Conservation (phyloP, 2,329 filamentous ascomycete genomes). For the Cryphonectria nitschkei region DNA sequence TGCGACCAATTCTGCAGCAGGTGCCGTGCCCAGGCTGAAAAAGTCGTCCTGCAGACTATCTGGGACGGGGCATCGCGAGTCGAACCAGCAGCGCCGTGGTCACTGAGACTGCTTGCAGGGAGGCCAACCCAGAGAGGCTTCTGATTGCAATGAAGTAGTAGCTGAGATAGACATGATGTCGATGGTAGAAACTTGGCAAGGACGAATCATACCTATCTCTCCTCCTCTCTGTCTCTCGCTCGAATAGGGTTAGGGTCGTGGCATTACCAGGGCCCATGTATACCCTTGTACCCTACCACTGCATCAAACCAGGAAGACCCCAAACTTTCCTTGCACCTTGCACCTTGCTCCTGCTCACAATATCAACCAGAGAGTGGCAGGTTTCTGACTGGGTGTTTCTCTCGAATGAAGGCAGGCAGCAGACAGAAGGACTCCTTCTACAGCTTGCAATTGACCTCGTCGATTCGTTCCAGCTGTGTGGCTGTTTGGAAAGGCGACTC, state of each 20-base stretch:
- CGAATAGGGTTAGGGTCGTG: neutral
- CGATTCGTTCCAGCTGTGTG: neutral
- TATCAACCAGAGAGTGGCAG: neutral
- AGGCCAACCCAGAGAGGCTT: neutral
- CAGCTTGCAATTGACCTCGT: neutral
- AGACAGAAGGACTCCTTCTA: neutral
- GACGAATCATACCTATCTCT: neutral
- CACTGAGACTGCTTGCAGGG: neutral
- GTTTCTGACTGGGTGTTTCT: neutral
- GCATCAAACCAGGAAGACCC: neutral
- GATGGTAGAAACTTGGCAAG: neutral
- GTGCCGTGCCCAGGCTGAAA: neutral
- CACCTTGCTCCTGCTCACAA: neutral
- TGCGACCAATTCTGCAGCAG: neutral
- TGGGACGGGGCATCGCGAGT: neutral
- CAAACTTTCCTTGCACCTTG: neutral
- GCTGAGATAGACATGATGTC: too few species aligned
- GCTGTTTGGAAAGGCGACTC: neutral
- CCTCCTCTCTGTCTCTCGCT: too few species aligned
- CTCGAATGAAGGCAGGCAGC: conserved; percentile 3
- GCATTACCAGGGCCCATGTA: neutral
- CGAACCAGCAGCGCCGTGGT: neutral
- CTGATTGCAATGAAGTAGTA: neutral
- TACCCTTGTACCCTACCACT: neutral
- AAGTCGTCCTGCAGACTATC: neutral